phyloP scores from a whole-genome alignment of 1,284 basidiomycete species.

The Gymnopus androsaceus region DNA sequence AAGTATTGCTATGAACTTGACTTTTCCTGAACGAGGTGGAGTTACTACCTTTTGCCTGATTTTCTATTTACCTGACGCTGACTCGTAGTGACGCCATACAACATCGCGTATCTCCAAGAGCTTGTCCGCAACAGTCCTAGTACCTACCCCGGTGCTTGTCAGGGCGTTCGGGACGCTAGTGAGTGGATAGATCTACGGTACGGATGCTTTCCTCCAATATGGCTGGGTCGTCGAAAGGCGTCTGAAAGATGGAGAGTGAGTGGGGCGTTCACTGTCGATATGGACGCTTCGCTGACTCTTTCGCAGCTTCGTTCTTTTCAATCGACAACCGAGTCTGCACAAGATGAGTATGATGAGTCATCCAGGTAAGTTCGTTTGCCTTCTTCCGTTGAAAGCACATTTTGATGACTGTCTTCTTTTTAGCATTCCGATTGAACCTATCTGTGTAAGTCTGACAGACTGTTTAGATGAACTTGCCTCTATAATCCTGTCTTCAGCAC shows the following conservation, averaged over 20 bases:
- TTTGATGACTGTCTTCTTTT: neutral
- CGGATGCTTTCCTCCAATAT: conserved; percentile 96
- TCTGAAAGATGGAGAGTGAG: conserved; percentile 95
- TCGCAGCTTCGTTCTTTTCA: conserved; percentile 89
- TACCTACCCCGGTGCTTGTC: conserved; percentile 94
- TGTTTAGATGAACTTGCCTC: conserved; percentile 16
- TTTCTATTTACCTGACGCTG: neutral
- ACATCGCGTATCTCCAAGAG: conserved; percentile 92
- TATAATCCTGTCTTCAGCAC: conserved; percentile 53
- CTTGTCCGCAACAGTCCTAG: conserved; percentile 97
- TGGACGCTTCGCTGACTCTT: neutral
- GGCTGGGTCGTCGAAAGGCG: conserved; percentile 99
- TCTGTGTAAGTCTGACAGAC: conserved; percentile 74
- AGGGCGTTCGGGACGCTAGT: conserved; percentile 96
- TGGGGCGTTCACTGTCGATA: no score
- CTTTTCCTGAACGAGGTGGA: conserved; percentile 94
- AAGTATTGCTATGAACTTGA: conserved; percentile 97
- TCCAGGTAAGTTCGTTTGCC: conserved; percentile 70
- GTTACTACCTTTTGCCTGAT: conserved; percentile 11
- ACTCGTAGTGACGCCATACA: conserved; percentile 89
- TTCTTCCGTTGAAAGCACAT: conserved; percentile 26
- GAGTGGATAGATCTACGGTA: conserved; percentile 98
- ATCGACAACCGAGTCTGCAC: conserved; percentile 97
- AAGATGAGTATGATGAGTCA: conserved; percentile 99
- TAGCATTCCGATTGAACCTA: conserved; percentile 94